These are phyloP conservation scores for Hyaloscypha hepaticicola DNA, from an alignment of 495 filamentous ascomycete species.

Conservation along the genomic window DNA sequence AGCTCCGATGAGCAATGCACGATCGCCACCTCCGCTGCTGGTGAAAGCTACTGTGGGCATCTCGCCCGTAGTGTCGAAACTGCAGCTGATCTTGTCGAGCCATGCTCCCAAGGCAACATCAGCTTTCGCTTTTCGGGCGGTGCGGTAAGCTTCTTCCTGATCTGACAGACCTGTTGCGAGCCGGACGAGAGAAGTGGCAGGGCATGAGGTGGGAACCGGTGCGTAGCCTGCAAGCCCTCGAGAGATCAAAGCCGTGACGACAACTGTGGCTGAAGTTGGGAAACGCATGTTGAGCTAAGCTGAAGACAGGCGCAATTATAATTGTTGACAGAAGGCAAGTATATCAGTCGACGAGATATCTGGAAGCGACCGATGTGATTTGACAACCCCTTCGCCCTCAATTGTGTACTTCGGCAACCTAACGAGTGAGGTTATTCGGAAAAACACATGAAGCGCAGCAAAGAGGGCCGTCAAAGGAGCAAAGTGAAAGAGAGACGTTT, in stretches of 20 bases:
- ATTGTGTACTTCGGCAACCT: neutral
- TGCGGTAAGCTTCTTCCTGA: slow-evolving; percentile 30
- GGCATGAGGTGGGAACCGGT: slow-evolving; percentile 13
- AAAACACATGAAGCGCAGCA: neutral
- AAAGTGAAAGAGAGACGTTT: slow-evolving; percentile 1
- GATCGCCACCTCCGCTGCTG: slow-evolving; percentile 45
- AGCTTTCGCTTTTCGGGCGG: slow-evolving; percentile 34
- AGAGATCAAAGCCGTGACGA: slow-evolving; percentile 10
- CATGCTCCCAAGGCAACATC: slow-evolving; percentile 34
- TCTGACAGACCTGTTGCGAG: slow-evolving; percentile 14
- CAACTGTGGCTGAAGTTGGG: slow-evolving; percentile 6
- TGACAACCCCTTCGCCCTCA: neutral
- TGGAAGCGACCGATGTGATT: neutral
- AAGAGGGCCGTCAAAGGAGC: neutral
- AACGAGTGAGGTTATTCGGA: neutral
- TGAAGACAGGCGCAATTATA: neutral
- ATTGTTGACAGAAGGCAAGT: neutral
- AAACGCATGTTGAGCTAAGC: slow-evolving; percentile 3
- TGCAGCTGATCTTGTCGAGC: slow-evolving; percentile 35
- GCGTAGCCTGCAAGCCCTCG: slow-evolving; percentile 9
- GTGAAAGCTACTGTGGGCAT: slow-evolving; percentile 30
- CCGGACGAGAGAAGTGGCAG: slow-evolving; percentile 11
- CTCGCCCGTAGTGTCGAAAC: slow-evolving; percentile 24
- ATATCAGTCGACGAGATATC: neutral
- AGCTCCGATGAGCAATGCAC: slow-evolving; percentile 44